A percentile compares a stretch with the other conserved stretches of the same genome.
phyloP scores from a whole-genome alignment of 768 basidiomycete genomes.

The Agrocybe praecox region DNA sequence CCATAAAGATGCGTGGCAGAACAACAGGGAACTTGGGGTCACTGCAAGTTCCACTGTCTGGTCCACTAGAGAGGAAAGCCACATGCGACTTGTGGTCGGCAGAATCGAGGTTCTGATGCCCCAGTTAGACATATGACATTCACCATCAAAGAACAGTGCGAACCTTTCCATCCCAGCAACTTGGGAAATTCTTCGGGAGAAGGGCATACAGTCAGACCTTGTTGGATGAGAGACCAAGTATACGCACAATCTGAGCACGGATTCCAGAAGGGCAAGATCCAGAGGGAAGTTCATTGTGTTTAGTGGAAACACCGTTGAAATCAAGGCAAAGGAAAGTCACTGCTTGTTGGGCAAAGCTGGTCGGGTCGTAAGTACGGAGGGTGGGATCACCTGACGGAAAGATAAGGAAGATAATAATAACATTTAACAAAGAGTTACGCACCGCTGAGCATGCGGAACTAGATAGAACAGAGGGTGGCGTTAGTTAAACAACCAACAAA shows the following conservation, averaged over 20 bases:
- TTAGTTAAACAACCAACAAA: slow-evolving; percentile 5
- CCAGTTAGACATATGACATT: no score
- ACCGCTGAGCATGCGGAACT: slow-evolving; percentile 61
- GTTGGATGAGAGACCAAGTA: neutral
- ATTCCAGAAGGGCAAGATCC: slow-evolving; percentile 46
- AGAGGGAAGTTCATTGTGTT: slow-evolving; percentile 39
- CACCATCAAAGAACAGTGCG: neutral
- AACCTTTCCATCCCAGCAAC: slow-evolving; percentile 60
- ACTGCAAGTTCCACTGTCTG: slow-evolving; percentile 50
- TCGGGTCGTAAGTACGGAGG: slow-evolving; percentile 48
- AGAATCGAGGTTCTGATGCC: slow-evolving; percentile 43
- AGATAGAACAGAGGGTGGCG: neutral
- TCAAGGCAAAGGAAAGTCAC: slow-evolving; percentile 51
- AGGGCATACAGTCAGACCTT: neutral
- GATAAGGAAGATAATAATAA: neutral
- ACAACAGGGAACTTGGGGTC: slow-evolving; percentile 48
- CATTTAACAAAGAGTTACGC: slow-evolving; percentile 9
- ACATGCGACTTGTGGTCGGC: slow-evolving; percentile 56
- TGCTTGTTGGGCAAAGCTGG: slow-evolving; percentile 46
- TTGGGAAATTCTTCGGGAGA: slow-evolving; percentile 47
- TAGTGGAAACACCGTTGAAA: slow-evolving; percentile 42
- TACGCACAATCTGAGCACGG: slow-evolving; percentile 50
- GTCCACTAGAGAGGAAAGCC: slow-evolving; percentile 45
- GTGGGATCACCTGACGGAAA: slow-evolving; percentile 35
- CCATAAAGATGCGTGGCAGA: slow-evolving; percentile 52